Evolutionary conservation across 1,284 basidiomycete species (phyloP).

Genomic region (Peniophora sp.): DNA sequence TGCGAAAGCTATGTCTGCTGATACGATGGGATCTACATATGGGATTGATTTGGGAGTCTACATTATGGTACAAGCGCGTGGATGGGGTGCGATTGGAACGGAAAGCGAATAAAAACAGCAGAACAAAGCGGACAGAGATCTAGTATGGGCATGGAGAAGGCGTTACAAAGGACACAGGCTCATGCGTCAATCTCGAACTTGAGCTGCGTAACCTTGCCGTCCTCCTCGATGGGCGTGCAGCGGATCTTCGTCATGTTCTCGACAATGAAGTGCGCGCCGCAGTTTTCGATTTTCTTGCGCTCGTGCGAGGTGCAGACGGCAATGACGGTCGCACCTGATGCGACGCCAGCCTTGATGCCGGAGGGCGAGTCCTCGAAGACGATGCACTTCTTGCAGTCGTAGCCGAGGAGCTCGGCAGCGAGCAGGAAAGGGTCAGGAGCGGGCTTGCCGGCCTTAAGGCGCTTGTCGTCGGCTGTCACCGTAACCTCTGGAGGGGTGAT

Average conservation of each 20-base stretch:
- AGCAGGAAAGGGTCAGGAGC: constrained; percentile 72
- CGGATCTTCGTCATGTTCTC: constrained; percentile 50
- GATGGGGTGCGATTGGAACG: no score
- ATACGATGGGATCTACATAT: no score
- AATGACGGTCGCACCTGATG: constrained; percentile 67
- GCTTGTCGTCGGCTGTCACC: constrained; percentile 74
- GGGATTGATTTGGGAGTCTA: no score
- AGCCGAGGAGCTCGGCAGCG: constrained; percentile 67
- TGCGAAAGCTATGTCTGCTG: no score
- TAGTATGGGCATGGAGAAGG: no score
- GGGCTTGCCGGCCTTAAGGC: constrained; percentile 59
- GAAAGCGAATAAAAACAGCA: no score
- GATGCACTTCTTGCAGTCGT: constrained; percentile 46
- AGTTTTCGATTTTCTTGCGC: constrained; percentile 45
- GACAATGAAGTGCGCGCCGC: constrained; percentile 62
- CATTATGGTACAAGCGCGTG: no score
- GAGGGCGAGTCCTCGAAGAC: constrained; percentile 74
- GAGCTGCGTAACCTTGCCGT: constrained; percentile 5
- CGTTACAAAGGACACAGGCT: no score
- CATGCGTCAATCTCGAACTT: constrained; percentile 1
- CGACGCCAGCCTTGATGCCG: constrained; percentile 67
- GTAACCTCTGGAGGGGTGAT: constrained; percentile 68
- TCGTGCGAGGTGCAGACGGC: constrained; percentile 69
- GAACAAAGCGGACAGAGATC: no score
- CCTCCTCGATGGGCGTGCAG: constrained; percentile 28